Conservation (phyloP, 345 rosid species). For the Noccaea caerulescens region DNA sequence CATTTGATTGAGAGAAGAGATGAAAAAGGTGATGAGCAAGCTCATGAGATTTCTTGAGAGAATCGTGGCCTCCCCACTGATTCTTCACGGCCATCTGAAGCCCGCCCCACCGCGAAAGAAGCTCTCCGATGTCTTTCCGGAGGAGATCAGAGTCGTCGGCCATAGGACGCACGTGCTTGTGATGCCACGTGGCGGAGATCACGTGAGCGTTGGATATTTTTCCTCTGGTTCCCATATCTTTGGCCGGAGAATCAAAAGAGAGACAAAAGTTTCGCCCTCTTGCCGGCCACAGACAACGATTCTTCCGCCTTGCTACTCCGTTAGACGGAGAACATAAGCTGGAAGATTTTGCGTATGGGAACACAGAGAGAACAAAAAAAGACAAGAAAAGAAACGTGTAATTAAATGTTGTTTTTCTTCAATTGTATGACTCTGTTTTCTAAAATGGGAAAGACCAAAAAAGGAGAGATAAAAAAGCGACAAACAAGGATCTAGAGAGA, state of each 20-base stretch:
- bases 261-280: not conserved
- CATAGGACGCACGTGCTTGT: slow-evolving; percentile 23
- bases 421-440: slow-evolving; percentile 16
- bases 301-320: slow-evolving; percentile 40
- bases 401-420: not conserved
- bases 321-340: slow-evolving; percentile 36
- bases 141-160: slow-evolving; percentile 33
- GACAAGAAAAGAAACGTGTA: not conserved
- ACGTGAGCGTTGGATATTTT: slow-evolving; percentile 15
- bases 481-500: slow-evolving; percentile 31
- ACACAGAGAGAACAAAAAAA: slow-evolving; percentile 22
- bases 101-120: slow-evolving; percentile 73
- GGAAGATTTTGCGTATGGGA: slow-evolving; percentile 39
- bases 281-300: slow-evolving; percentile 11
- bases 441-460: not conserved
- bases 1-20: slow-evolving; percentile 59
- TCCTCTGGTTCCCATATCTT: slow-evolving; percentile 39
- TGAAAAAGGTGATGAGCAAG: slow-evolving; percentile 52
- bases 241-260: slow-evolving; percentile 2
- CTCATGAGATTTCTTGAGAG: slow-evolving; percentile 49
- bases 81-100: slow-evolving; percentile 81
- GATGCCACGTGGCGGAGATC: slow-evolving; percentile 13
- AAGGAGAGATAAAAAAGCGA: not conserved
- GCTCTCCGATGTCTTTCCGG: slow-evolving; percentile 48
- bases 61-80: slow-evolving; percentile 80